Evolutionary conservation across 352 stramenopile species (phyloP), one percentile per base, ranked within the genome.

Genomic region (Pythium pyrilobum): DNA sequence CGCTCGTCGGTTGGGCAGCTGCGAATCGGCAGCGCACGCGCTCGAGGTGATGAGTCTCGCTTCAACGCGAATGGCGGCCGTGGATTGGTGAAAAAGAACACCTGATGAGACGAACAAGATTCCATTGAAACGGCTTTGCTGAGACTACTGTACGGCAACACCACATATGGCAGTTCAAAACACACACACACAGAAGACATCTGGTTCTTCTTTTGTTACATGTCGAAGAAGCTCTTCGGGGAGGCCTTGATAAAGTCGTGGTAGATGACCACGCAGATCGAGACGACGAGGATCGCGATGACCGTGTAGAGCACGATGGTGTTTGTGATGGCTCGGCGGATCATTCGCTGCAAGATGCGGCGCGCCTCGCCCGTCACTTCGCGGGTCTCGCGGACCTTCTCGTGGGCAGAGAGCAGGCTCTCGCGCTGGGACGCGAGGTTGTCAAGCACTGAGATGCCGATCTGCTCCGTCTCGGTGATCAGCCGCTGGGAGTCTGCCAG

Each of bases 261-360:
- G 60, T 92, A 92, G 36, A 89, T 64, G 11, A 92, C 77, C 36
- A 87, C 71, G 59, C 66, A 85, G 44, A 92, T 92, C 6, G 75
- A 68, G 16, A 66, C 65, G 18, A 88, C 57, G 53, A 92, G 77
- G 12, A 85, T 45, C 27, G 74, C 69, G 50, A 92, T 90, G 32
- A 81, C 77, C 37, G 75, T 87, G 63, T 87, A 92, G 46, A 92
- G 66, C 45, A 89, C 76, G 54, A 90, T 84, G 5, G 66, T 82
- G 67, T 92, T 88, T 46, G 77, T 89, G 58, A 90, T 69, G 41
- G 87, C 74, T 33, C 81, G 81, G 4, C 80, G 79, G 37, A 74
- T 79, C 81, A 92, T 89, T 25, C 75, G 77, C 65, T 88, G 71
- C 36, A 92, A 42, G 27, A 92, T 72, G 25, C 77, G 77, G 4